These are phyloP conservation scores for Solanum okadae DNA, from an alignment of 257 asterid genomes.

Conservation along the genomic window DNA sequence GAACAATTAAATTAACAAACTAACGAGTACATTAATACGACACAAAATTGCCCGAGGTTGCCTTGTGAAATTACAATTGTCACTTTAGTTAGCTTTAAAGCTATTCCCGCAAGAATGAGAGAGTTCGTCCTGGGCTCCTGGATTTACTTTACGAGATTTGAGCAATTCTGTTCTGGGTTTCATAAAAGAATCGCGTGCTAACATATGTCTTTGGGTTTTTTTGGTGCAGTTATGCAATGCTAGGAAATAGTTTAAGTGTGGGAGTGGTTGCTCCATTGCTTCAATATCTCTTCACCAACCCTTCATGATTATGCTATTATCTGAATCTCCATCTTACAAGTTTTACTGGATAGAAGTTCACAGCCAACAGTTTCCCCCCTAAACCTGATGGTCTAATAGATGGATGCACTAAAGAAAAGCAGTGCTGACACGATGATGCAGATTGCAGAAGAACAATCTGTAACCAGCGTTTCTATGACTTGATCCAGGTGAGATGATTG, in stretches of 20 bases:
- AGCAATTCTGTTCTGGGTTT: background rate
- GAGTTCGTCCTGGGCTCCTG: background rate
- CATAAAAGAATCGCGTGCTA: background rate
- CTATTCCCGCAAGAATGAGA: background rate
- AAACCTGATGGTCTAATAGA: background rate
- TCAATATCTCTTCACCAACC: conserved; percentile 38
- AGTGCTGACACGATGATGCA: background rate
- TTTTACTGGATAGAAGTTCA: background rate
- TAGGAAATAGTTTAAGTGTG: conserved; percentile 81
- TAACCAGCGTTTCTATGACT: background rate
- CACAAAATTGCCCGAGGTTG: background rate
- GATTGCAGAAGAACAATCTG: background rate
- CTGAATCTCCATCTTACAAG: background rate
- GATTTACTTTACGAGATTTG: background rate
- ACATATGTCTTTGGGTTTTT: background rate
- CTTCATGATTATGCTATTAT: background rate
- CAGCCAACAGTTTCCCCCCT: background rate
- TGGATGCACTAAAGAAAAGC: background rate
- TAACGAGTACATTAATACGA: background rate
- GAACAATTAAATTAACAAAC: background rate
- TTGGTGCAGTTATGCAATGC: conserved; percentile 71
- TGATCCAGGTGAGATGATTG: background rate
- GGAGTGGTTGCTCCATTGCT: conserved; percentile 75
- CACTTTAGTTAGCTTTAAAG: background rate
- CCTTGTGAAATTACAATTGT: background rate